A percentile compares a stretch with the other conserved stretches of the same genome.
These are phyloP conservation scores for Silene noctiflora DNA, from an alignment of 179 eudicot species.

Conservation along the genomic window DNA sequence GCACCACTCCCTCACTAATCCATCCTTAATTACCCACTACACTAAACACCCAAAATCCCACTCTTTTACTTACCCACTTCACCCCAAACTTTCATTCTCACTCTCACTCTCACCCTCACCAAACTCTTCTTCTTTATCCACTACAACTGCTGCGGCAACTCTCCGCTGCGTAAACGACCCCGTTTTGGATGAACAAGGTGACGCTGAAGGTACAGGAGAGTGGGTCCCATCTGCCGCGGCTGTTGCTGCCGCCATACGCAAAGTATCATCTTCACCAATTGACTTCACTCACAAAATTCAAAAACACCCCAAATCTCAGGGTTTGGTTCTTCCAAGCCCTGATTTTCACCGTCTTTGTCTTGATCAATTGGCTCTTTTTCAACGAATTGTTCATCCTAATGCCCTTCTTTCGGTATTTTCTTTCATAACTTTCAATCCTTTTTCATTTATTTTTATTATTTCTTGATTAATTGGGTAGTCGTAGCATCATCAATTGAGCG, in stretches of 20 bases:
- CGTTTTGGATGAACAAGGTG: conserved; percentile 25
- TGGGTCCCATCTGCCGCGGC: conserved; percentile 74
- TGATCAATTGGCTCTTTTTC: conserved; percentile 79
- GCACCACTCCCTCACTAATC: conserved; percentile 21
- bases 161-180: conserved; percentile 35
- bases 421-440: background rate
- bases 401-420: conserved; percentile 61
- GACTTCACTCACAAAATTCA: conserved; percentile 72
- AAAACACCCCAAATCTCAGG: conserved; percentile 40
- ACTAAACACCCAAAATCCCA: conserved; percentile 13
- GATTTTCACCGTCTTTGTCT: conserved; percentile 80
- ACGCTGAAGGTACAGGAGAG: conserved; percentile 16
- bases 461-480: too few relatives aligned
- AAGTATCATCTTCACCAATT: conserved; percentile 71
- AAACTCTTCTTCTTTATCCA: conserved; percentile 10
- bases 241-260: conserved; percentile 60
- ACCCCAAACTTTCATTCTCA: conserved; percentile 10
- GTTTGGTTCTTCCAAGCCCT: conserved; percentile 65
- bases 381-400: conserved; percentile 65
- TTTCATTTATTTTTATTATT: background rate
- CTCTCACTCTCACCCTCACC: background rate
- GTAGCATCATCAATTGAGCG: too few relatives aligned
- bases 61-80: conserved; percentile 11
- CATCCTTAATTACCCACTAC: conserved; percentile 5
- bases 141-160: conserved; percentile 28